These are phyloP conservation scores for Cucurbita moschata DNA, from an alignment of 306 rosid species.

Conservation along the genomic window DNA sequence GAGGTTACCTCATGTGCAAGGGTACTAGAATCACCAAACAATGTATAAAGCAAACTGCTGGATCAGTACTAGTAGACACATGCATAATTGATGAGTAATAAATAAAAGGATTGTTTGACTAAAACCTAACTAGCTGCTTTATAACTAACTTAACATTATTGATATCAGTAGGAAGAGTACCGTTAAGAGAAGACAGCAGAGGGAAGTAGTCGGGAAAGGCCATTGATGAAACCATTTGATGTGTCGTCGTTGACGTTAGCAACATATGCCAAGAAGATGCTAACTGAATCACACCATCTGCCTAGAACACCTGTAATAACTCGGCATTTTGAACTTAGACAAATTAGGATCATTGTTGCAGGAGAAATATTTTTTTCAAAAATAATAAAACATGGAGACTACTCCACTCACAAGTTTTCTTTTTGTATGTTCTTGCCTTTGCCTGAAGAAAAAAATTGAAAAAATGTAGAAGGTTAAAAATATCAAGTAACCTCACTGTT, in stretches of 20 bases:
- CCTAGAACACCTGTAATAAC: constrained; percentile 27
- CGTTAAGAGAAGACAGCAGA: neutral
- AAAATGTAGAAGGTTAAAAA: too few species aligned
- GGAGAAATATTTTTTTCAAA: too few species aligned
- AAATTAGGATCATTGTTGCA: too few species aligned
- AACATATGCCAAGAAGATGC: constrained; percentile 58
- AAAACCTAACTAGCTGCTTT: constrained; percentile 7
- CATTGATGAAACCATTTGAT: neutral
- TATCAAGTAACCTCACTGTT: too few species aligned
- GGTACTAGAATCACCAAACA: constrained; percentile 3
- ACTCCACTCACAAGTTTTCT: too few species aligned
- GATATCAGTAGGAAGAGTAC: neutral
- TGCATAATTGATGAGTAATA: neutral
- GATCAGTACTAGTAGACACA: constrained; percentile 4
- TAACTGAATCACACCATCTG: constrained; percentile 88
- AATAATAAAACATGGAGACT: too few species aligned
- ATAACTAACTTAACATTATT: constrained; percentile 4
- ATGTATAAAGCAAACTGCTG: neutral
- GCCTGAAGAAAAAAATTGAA: too few species aligned
- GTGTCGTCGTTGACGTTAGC: constrained; percentile 9
- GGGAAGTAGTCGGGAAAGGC: neutral
- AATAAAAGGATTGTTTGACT: neutral
- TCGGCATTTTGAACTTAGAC: too few species aligned
- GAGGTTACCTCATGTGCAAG: constrained; percentile 1
- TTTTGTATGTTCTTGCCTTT: too few species aligned